Percentiles rank a stretch among this genome's conserved stretches.
These are phyloP conservation scores for Mortierella hygrophila DNA, from an alignment of 192 early-diverging fungal species.

Conservation along the genomic window DNA sequence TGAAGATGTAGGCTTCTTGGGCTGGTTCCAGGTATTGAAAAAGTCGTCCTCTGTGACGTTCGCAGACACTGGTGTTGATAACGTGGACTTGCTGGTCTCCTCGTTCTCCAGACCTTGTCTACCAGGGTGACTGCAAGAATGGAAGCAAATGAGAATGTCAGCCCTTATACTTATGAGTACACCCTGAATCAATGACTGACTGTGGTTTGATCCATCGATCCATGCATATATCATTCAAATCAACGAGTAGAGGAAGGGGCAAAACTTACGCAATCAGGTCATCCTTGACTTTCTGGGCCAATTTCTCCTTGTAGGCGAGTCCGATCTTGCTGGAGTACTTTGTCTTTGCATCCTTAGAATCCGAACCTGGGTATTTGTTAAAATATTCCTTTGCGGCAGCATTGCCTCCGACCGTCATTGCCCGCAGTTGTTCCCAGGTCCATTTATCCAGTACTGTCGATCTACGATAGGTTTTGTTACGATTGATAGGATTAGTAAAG, in stretches of 20 bases:
- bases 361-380: slow-evolving; percentile 68
- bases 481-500: background rate
- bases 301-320: slow-evolving; percentile 83
- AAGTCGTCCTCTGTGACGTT: slow-evolving; percentile 35
- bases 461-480: slow-evolving; percentile 49
- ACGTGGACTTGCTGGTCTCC: slow-evolving; percentile 19
- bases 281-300: slow-evolving; percentile 78
- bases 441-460: slow-evolving; percentile 93
- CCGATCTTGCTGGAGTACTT: slow-evolving; percentile 85
- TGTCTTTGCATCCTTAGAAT: slow-evolving; percentile 78
- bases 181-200: background rate
- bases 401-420: slow-evolving; percentile 93
- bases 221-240: background rate
- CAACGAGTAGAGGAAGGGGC: no score
- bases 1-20: slow-evolving; percentile 21
- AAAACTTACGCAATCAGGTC: slow-evolving; percentile 67
- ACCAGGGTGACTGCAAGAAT: slow-evolving; percentile 31
- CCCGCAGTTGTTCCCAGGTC: slow-evolving; percentile 92
- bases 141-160: background rate
- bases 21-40: slow-evolving; percentile 49
- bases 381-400: slow-evolving; percentile 85
- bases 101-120: slow-evolving; percentile 31
- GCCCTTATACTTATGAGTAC: background rate
- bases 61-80: slow-evolving; percentile 5
- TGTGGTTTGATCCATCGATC: background rate